phyloP scores from a whole-genome alignment of 1,284 basidiomycete species.

The Apiotrichum montevideense region DNA sequence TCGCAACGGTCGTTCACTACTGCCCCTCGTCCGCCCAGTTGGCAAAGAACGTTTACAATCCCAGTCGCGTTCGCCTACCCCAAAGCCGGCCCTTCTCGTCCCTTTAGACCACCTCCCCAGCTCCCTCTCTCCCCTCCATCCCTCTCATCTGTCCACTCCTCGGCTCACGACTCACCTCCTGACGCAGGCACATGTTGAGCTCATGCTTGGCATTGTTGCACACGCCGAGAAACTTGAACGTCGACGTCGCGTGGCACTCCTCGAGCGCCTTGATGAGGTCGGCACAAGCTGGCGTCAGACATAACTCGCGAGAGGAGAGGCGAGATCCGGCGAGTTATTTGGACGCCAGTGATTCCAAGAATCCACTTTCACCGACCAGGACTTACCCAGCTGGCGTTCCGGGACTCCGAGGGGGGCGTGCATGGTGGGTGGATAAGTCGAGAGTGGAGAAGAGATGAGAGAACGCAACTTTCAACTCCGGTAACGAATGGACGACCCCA shows the following conservation, averaged over 20 bases:
- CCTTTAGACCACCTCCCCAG: no score
- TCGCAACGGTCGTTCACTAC: no score
- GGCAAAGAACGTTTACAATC: no score
- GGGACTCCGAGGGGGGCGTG: slow-evolving; percentile 40
- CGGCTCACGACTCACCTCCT: slow-evolving; percentile 56
- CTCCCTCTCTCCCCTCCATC: no score
- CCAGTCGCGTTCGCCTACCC: no score
- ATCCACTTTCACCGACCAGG: not conserved
- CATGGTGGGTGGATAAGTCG: slow-evolving; percentile 19
- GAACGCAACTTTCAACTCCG: no score
- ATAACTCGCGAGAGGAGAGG: not conserved
- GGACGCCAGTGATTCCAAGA: not conserved
- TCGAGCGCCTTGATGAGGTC: slow-evolving; percentile 42
- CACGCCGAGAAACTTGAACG: slow-evolving; percentile 28
- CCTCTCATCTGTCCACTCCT: no score
- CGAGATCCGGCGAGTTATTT: not conserved
- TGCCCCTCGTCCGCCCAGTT: no score
- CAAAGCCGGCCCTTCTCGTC: no score
- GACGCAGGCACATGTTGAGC: slow-evolving; percentile 65
- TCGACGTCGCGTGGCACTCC: slow-evolving; percentile 37
- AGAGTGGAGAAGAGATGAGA: not conserved
- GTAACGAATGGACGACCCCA: no score
- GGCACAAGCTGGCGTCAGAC: slow-evolving; percentile 31
- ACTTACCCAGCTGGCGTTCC: slow-evolving; percentile 40
- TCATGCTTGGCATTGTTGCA: slow-evolving; percentile 68